phyloP scores from a whole-genome alignment of 768 basidiomycete genomes.

The Mycena vitilis region DNA sequence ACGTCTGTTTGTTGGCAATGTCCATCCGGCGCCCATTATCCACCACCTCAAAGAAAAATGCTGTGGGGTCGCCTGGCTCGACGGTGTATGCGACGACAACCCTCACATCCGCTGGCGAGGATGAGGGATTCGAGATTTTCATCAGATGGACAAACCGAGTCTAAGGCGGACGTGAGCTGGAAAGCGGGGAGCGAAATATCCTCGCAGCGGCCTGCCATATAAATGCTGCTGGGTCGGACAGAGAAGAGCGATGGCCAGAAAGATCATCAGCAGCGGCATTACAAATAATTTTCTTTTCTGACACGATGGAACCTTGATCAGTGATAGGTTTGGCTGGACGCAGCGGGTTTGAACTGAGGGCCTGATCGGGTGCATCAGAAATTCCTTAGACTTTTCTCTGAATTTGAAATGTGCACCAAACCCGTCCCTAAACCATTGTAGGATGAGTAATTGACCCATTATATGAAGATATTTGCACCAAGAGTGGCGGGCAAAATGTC shows the following conservation, averaged over 20 bases:
- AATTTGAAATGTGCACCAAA: no score
- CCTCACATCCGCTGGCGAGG: neutral
- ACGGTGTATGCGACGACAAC: constrained; percentile 19
- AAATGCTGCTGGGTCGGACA: neutral
- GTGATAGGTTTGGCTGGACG: no score
- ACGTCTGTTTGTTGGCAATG: neutral
- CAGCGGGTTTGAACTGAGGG: neutral
- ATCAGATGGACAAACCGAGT: no score
- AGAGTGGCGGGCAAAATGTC: no score
- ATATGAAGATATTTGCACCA: no score
- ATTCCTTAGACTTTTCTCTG: no score
- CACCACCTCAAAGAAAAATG: constrained; percentile 29
- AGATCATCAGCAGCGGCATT: neutral
- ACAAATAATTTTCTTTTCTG: no score
- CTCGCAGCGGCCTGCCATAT: neutral
- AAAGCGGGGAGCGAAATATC: neutral
- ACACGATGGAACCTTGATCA: no score
- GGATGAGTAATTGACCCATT: no score
- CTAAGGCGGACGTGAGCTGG: no score
- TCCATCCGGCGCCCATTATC: constrained; percentile 6
- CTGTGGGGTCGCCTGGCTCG: constrained; percentile 24
- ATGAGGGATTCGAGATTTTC: constrained; percentile 16
- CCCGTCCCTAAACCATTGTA: no score
- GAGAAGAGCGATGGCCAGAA: neutral
- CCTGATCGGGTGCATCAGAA: no score